Percentiles rank a stretch among this genome's conserved stretches.
phyloP scores from a whole-genome alignment of 805 yeast genomes.

The Teunomyces lycoperdinae region DNA sequence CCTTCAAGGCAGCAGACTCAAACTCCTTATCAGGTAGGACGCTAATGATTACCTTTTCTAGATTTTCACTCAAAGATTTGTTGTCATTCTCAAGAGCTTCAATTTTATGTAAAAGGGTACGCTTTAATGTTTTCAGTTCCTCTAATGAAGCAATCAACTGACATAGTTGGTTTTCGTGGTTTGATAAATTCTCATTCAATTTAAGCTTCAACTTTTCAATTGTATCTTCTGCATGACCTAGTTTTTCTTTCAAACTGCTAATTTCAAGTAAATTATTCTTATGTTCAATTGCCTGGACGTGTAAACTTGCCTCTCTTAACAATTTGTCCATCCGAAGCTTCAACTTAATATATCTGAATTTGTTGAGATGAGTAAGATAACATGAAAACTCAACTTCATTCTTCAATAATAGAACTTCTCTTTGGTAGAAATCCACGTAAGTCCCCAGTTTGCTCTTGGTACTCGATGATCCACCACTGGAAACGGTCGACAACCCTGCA shows the following conservation, averaged over 20 bases:
- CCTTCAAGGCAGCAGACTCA: constrained; percentile 18
- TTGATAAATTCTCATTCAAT: neutral
- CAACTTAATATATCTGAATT: constrained; percentile 21
- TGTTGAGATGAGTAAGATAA: constrained; percentile 48
- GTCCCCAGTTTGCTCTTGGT: constrained; percentile 13
- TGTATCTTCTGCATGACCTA: constrained; percentile 7
- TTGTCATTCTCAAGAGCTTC: constrained; percentile 9
- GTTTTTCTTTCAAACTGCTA: constrained; percentile 6
- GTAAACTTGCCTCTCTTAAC: constrained; percentile 11
- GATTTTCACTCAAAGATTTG: constrained; percentile 5
- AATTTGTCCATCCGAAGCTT: constrained; percentile 10
- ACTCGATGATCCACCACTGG: constrained; percentile 3
- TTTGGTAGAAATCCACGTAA: constrained; percentile 46
- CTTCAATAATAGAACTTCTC: constrained; percentile 54
- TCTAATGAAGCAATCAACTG: constrained; percentile 6
- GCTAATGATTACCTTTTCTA: constrained; percentile 11
- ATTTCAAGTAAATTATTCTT: constrained; percentile 8
- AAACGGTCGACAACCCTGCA: neutral
- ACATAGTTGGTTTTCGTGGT: neutral
- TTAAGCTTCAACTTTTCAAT: constrained; percentile 6
- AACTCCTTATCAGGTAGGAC: constrained; percentile 21
- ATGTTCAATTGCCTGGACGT: constrained; percentile 7
- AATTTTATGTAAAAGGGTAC: constrained; percentile 4
- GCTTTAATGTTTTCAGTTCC: constrained; percentile 11
- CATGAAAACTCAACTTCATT: constrained; percentile 63